phyloP scores from a whole-genome alignment of 805 yeast species.

The Jamesozyma gamospora region DNA sequence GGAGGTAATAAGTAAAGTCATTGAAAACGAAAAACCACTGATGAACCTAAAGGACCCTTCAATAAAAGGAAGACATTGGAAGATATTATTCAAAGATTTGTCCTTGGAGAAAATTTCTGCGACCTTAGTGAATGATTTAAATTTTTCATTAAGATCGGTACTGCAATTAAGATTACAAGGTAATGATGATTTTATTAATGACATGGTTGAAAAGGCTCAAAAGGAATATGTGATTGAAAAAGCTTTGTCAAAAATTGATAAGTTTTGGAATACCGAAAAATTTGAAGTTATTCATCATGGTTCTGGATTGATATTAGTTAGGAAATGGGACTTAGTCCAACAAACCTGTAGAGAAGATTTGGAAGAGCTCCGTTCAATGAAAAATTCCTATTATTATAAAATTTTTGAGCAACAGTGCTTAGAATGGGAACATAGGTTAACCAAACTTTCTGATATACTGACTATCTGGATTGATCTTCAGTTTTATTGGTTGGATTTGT shows the following conservation, averaged over 20 bases:
- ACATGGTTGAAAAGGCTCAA: constrained; percentile 51
- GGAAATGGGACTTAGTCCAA: constrained; percentile 57
- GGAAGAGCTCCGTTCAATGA: constrained; percentile 57
- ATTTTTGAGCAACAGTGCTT: constrained; percentile 50
- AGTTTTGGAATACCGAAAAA: constrained; percentile 43
- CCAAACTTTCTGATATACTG: constrained; percentile 39
- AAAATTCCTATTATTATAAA: constrained; percentile 49
- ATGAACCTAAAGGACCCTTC: constrained; percentile 40
- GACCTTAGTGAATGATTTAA: background rate
- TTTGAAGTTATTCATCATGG: constrained; percentile 48
- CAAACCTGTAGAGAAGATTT: constrained; percentile 52
- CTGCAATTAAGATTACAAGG: constrained; percentile 43
- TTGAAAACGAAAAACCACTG: background rate
- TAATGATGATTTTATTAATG: constrained; percentile 39
- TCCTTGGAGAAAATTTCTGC: constrained; percentile 32
- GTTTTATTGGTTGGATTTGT: constrained; percentile 77
- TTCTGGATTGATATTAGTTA: constrained; percentile 45
- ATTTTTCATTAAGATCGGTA: constrained; percentile 46
- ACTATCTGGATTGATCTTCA: constrained; percentile 79
- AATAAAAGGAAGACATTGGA: constrained; percentile 63
- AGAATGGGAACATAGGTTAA: constrained; percentile 49
- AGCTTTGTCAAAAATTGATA: constrained; percentile 40
- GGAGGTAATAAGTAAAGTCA: background rate
- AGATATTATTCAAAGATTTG: constrained; percentile 32
- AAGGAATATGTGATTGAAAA: constrained; percentile 61